A percentile compares a stretch with the other conserved stretches of the same genome.
These are phyloP conservation scores for Cytidiella melzeri DNA, from an alignment of 768 basidiomycete genomes.

Conservation along the genomic window DNA sequence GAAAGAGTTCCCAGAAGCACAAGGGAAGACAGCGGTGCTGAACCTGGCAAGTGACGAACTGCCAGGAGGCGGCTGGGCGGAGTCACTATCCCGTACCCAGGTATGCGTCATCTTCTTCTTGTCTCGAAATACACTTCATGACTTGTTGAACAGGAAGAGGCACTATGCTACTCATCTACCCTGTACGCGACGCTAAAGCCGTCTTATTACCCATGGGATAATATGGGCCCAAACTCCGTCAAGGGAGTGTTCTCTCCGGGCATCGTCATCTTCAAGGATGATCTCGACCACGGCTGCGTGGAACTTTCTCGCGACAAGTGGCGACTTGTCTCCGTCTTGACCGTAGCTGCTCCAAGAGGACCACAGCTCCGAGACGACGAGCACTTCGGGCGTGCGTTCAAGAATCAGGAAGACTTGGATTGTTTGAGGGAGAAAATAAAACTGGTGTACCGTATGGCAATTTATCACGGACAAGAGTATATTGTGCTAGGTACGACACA, in stretches of 20 bases:
- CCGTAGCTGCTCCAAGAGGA: slow-evolving; percentile 37
- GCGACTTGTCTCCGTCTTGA: slow-evolving; percentile 37
- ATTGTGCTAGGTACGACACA: slow-evolving; percentile 36
- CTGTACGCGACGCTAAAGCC: slow-evolving; percentile 36
- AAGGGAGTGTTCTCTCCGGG: slow-evolving; percentile 39
- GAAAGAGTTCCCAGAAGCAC: slow-evolving; percentile 19
- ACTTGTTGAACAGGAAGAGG: slow-evolving; percentile 44
- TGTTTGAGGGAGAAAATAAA: slow-evolving; percentile 38
- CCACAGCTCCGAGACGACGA: slow-evolving; percentile 27
- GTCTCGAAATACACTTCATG: too few species aligned
- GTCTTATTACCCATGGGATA: slow-evolving; percentile 42
- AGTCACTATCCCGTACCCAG: slow-evolving; percentile 10
- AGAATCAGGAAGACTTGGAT: slow-evolving; percentile 20
- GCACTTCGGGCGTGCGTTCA: slow-evolving; percentile 9
- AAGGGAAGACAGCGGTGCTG: slow-evolving; percentile 19
- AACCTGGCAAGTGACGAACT: slow-evolving; percentile 8
- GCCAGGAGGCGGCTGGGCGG: slow-evolving; percentile 6
- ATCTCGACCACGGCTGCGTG: slow-evolving; percentile 36
- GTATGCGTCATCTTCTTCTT: not conserved
- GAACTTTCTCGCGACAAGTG: slow-evolving; percentile 29
- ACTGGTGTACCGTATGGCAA: slow-evolving; percentile 39
- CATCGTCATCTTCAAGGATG: slow-evolving; percentile 42
- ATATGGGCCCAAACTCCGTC: slow-evolving; percentile 33
- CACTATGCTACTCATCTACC: slow-evolving; percentile 43
- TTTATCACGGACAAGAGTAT: slow-evolving; percentile 29